Evolutionary conservation across 2,329 filamentous ascomycete genomes (phyloP).

Genomic region (Teratosphaeria nubilosa): DNA sequence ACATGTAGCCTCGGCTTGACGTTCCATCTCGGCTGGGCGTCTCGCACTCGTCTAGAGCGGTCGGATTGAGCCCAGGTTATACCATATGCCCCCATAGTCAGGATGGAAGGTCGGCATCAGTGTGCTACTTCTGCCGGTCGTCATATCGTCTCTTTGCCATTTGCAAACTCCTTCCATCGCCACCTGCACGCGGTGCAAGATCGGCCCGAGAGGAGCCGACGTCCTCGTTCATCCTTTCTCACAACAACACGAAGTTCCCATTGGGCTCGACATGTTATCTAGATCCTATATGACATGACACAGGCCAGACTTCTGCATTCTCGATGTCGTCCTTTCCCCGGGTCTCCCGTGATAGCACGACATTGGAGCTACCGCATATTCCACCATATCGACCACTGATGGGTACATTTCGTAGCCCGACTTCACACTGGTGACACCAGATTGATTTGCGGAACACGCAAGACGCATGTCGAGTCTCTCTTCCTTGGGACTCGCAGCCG

Average conservation of each 20-base stretch:
- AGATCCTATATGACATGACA: neutral
- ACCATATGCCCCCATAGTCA: neutral
- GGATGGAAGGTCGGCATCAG: neutral
- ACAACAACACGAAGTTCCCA: too few relatives aligned
- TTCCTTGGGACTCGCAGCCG: too few relatives aligned
- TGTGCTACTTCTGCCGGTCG: neutral
- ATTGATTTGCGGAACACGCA: too few relatives aligned
- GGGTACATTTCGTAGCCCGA: neutral
- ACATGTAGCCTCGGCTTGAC: neutral
- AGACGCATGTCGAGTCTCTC: too few relatives aligned
- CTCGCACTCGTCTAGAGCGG: neutral
- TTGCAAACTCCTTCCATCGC: neutral
- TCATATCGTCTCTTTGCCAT: neutral
- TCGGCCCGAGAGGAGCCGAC: neutral
- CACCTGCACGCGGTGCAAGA: neutral
- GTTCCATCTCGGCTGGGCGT: neutral
- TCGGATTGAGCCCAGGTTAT: neutral
- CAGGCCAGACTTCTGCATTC: neutral
- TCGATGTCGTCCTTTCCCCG: neutral
- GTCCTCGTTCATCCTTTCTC: neutral
- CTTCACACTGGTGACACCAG: neutral
- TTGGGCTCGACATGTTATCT: neutral
- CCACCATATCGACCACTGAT: neutral
- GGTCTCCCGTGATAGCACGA: neutral
- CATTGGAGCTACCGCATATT: neutral